Base-by-base conservation (phyloP, 2,329 filamentous ascomycete species). In the Clarireedia hainanense region DNA sequence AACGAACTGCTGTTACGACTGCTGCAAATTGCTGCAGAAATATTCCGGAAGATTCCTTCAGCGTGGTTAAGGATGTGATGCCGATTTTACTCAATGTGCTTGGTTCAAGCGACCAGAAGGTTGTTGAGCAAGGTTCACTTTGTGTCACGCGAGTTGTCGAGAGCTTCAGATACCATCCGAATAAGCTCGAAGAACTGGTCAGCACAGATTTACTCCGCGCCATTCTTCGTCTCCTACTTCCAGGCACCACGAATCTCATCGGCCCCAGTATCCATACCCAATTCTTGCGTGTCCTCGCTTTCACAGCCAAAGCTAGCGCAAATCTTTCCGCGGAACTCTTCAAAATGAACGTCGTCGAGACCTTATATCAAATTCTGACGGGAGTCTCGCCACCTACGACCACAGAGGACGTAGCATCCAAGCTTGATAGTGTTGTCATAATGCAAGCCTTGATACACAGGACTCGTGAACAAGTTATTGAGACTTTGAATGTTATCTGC, bases 371-470 rank as follows among this genome's bases (percentile, higher is more conserved):
- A 71, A 97, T 99, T 43, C 74, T 99, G 50, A 97, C 94, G 0
- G 94, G 94, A 20, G 90, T 99, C 2, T 97, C 94, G 0, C 91
- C 94, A 1, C 94, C 94, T 0, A 81, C 78, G 60, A 88, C 86
- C 36, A 85, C 80, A 1, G 85, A 91, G 37, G 85, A 92, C 69
- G 81, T 90, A 56, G 87, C 85, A 30, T 86, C 83, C 39, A 96
- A 95, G 72, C 86, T 97, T 61, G 92, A 97, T 71, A 96, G 91
- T 67, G 92, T 97, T 55, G 83, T 99, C 47, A 94, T 99, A 66
- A 99, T 99, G 95, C 94, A 99, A 73, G 91, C 95, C 39, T 78
- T 99, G 60, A 96, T 99, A 52, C 94, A 97, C 68, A 85, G 92
- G 42, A 94, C 94, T 6, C 85, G 91, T 56, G 95, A 99, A 63